phyloP scores from a whole-genome alignment of 495 filamentous ascomycete genomes.

The Cercophora samala region DNA sequence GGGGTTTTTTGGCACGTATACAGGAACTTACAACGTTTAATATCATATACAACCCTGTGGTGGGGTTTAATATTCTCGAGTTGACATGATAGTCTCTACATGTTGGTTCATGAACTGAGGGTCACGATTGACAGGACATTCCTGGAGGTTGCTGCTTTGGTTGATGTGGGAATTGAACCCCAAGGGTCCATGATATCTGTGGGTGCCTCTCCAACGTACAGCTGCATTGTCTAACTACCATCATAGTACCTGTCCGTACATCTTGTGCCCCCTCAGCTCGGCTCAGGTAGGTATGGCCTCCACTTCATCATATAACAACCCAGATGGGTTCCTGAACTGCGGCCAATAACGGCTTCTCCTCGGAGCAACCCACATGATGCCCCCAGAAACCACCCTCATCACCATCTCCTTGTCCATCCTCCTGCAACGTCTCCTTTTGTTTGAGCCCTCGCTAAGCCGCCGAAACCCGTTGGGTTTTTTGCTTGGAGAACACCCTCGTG shows the following conservation, averaged over 20 bases:
- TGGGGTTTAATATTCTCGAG: constrained; percentile 18
- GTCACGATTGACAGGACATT: background rate
- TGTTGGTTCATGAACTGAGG: background rate
- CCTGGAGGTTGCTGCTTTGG: background rate
- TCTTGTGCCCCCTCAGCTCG: background rate
- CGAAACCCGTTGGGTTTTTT: no score
- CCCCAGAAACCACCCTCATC: no score
- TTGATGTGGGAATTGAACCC: background rate
- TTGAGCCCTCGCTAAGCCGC: no score
- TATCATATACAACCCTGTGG: constrained; percentile 15
- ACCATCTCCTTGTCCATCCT: no score
- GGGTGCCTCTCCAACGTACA: background rate
- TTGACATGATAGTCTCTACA: background rate
- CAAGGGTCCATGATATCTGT: background rate
- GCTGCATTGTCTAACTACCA: background rate
- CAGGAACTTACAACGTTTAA: constrained; percentile 32
- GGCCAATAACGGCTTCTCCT: no score
- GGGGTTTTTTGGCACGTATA: constrained; percentile 21
- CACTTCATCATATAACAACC: no score
- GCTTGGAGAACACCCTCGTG: no score
- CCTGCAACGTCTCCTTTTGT: no score
- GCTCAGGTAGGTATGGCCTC: no score
- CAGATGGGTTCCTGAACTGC: no score
- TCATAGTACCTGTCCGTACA: no score
- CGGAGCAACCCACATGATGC: no score